Conservation (phyloP, 2,329 filamentous ascomycete species). For the Exophiala calicioides region DNA sequence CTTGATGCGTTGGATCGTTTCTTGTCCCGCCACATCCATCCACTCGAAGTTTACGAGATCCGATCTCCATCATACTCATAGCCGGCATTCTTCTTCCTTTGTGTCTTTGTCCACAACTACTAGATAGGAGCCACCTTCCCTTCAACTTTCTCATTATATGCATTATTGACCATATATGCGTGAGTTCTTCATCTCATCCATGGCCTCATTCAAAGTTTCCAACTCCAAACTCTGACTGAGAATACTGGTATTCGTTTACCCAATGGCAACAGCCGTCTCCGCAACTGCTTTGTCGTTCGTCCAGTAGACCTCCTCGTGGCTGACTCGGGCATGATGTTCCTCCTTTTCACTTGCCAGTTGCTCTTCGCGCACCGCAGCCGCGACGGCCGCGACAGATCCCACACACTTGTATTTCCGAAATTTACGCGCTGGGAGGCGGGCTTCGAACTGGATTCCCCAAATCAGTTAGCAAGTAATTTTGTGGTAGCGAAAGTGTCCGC, state of each 20-base stretch:
- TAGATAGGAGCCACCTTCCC: too few species aligned
- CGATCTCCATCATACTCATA: too few species aligned
- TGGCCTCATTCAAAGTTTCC: slow-evolving; percentile 37
- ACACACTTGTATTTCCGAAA: slow-evolving; percentile 42
- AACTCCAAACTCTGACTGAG: too few species aligned
- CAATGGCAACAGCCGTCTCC: slow-evolving; percentile 22
- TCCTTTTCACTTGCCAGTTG: slow-evolving; percentile 15
- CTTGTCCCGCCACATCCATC: too few species aligned
- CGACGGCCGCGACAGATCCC: slow-evolving; percentile 29
- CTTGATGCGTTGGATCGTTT: too few species aligned
- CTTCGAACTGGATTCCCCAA: slow-evolving; percentile 37
- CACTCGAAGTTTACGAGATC: too few species aligned
- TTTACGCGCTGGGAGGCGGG: slow-evolving; percentile 39
- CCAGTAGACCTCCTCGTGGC: slow-evolving; percentile 18
- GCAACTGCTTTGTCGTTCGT: slow-evolving; percentile 47
- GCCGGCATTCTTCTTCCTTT: slow-evolving; percentile 45
- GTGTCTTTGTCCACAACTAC: slow-evolving; percentile 43
- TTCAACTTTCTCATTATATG: slow-evolving; percentile 11
- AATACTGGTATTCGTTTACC: neutral
- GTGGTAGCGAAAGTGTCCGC: neutral
- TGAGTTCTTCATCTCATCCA: slow-evolving; percentile 34
- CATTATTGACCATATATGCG: slow-evolving; percentile 45
- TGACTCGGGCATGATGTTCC: slow-evolving; percentile 12
- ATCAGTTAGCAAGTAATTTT: slow-evolving; percentile 4
- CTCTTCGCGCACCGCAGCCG: slow-evolving; percentile 24